These are phyloP conservation scores for Pseudogymnoascus sp. DNA, from an alignment of 2,329 filamentous ascomycete species.

Conservation along the genomic window DNA sequence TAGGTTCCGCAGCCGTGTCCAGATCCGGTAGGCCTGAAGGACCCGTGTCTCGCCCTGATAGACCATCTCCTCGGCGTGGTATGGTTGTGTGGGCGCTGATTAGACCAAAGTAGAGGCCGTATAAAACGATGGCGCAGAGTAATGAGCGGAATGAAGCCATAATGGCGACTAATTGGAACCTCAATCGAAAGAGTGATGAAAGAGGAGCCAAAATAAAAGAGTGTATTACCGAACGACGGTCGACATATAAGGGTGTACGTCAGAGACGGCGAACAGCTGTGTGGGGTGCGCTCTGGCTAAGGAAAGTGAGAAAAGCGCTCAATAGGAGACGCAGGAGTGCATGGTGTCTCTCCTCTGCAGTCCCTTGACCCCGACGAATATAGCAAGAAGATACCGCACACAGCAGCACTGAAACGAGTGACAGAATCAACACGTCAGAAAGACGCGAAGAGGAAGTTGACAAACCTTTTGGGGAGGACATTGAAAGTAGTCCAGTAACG, in stretches of 20 bases:
- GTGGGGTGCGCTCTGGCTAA: neutral
- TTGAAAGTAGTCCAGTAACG: neutral
- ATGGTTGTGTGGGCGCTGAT: neutral
- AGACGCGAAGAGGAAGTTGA: slow-evolving; percentile 3
- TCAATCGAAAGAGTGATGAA: slow-evolving; percentile 8
- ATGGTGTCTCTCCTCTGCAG: neutral
- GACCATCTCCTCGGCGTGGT: neutral
- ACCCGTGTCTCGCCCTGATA: slow-evolving; percentile 7
- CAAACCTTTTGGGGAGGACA: neutral
- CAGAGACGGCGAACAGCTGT: neutral
- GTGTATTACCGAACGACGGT: slow-evolving; percentile 1
- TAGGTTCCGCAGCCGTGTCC: slow-evolving; percentile 2
- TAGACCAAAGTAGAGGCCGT: slow-evolving; percentile 3
- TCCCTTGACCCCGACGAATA: neutral
- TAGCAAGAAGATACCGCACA: slow-evolving; percentile 1
- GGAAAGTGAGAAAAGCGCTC: neutral
- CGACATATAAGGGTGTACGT: slow-evolving; percentile 1
- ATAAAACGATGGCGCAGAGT: neutral
- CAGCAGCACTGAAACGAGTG: slow-evolving; percentile 3
- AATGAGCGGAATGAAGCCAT: slow-evolving; percentile 7
- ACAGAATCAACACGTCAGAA: slow-evolving; percentile 5
- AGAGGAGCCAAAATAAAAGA: slow-evolving; percentile 4
- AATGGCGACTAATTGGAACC: slow-evolving; percentile 1
- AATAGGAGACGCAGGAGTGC: slow-evolving; percentile 5
- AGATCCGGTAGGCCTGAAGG: neutral